Evolutionary conservation across 1,284 basidiomycete species (phyloP), one percentile per base, ranked within the genome.

Genomic region (Xerocomus cyaneibrunnescens): DNA sequence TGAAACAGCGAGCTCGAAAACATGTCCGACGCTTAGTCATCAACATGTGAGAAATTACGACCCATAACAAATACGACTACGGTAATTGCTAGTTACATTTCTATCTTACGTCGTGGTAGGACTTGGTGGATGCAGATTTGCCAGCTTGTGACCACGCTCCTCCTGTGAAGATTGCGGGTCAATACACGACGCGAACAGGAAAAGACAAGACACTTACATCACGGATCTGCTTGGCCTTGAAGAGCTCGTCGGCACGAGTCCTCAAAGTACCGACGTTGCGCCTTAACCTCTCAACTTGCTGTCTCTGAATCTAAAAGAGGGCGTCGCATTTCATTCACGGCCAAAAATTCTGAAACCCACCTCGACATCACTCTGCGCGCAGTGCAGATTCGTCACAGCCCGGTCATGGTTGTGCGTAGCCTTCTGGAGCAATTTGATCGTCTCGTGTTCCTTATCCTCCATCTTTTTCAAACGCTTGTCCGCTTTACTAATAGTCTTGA

Each of bases 401-500:
- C 70, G 60, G 22, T 83, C 78, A 57, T 84, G 80, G 7, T 70
- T 62, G 49, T 80, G 74, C 13, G 73, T 72, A 5, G 77, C 80
- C 45, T 78, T 73, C 59, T 78, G 74, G 38, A 82, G 62, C 22
- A 69, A 69, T 45, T 73, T 72, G 36, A 73, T 71, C n/a, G 73
- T 68, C 35, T 70, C 70, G 46, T 75, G 71, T 59, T 83, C 80
- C 54, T 73, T 69, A 55, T 74, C 72, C 52, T 76, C 72, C 43
- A 76, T 65, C 61, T 79, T 81, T 41, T 74, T 74, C 30, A 81
- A 65, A 8, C 62, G 53, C 52, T 72, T 72, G 43, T 75, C 72
- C 1, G 78, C 77, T 54, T 79, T 77, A 13, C 66, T 62, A 3
- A 66, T 69, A 5, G 66, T 65, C 82, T 84, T 55, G 37, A 25